Base-by-base conservation (phyloP, 2,329 filamentous ascomycete genomes). In the Fusarium solani-melongenae region DNA sequence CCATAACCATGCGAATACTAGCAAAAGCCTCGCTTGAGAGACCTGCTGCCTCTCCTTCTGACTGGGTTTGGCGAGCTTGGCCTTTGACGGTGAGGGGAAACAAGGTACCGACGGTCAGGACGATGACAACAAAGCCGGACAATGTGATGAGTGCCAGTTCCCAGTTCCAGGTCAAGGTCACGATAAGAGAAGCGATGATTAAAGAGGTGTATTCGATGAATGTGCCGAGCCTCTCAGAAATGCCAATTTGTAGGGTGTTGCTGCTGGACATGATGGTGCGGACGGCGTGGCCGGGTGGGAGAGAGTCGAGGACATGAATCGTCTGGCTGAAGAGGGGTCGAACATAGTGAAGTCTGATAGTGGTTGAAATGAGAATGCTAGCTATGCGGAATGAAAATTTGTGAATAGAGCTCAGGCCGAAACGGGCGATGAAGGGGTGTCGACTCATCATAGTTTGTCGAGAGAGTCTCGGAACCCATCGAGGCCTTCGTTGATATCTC, bases 151-250 rank as follows among this genome's bases (percentile, higher is more conserved):
- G 80, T 0, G 86, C 88, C n/a, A 89, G 78, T 15, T 86, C 80
- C 85, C 87, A 88, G 33, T 84, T 86, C 67, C 87, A 88, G 17
- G 81, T 76, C 69, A 89, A 89, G 0, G 88, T 85, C 55, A 90
- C 84, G 12, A 83, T 81, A n/a, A 88, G 82, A 63, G 86, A 86
- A 0, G 86, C 78, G 7, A 85, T 71, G 6, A 87, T 75, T 2
- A 85, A 76, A 3, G 85, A 78, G 3, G 84, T 59, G 2, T 81
- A 83, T 59, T 86, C 82, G 33, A 87, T 79, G 2, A 87, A 78
- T 3, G 79, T 79, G 2, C 82, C 82, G 6, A 90, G 79, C 62
- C 86, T 86, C 71, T 89, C 87, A 0, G 87, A 88, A n/a, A 89
- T 85, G 20, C 86, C 87, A 29, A 87, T 81, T 65, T 89, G 88